Percentiles rank a stretch among this genome's conserved stretches.
phyloP scores from a whole-genome alignment of 441 rosid genomes.

The Biscutella auriculata region DNA sequence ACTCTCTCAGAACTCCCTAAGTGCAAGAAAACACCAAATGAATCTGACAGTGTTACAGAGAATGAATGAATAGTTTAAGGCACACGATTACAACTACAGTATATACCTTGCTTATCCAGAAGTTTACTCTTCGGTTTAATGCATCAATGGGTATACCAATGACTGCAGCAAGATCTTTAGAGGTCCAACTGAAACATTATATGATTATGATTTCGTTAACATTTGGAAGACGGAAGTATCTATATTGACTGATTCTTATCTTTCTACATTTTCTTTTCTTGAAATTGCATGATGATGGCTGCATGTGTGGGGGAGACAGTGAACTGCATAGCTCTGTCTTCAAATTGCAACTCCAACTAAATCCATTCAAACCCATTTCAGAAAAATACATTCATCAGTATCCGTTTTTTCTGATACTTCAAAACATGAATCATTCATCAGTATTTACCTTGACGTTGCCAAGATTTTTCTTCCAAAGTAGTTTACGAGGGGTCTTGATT shows the following conservation, averaged over 20 bases:
- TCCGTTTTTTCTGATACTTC: background rate
- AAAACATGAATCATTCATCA: background rate
- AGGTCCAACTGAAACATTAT: slow-evolving; percentile 60
- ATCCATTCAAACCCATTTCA: slow-evolving; percentile 12
- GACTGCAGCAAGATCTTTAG: slow-evolving; percentile 56
- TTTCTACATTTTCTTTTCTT: slow-evolving; percentile 62
- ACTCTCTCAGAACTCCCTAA: slow-evolving; percentile 74
- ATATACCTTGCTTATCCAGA: slow-evolving; percentile 87
- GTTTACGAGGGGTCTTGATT: slow-evolving; percentile 92
- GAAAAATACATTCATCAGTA: slow-evolving; percentile 3
- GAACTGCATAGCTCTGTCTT: slow-evolving; percentile 70
- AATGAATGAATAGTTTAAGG: slow-evolving; percentile 1
- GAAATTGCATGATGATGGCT: slow-evolving; percentile 87
- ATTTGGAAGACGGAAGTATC: background rate
- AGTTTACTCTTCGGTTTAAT: slow-evolving; percentile 63
- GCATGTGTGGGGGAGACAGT: slow-evolving; percentile 84
- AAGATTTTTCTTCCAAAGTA: slow-evolving; percentile 93
- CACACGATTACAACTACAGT: slow-evolving; percentile 4
- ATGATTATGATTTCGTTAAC: slow-evolving; percentile 10
- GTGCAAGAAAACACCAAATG: background rate
- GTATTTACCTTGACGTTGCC: slow-evolving; percentile 73
- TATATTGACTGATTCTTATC: slow-evolving; percentile 3
- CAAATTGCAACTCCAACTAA: slow-evolving; percentile 90
- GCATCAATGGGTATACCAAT: slow-evolving; percentile 64
- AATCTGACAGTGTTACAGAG: too few species aligned